These are phyloP conservation scores for Teratosphaeria zuluensis DNA, from an alignment of 2,329 filamentous ascomycete species.

Conservation along the genomic window DNA sequence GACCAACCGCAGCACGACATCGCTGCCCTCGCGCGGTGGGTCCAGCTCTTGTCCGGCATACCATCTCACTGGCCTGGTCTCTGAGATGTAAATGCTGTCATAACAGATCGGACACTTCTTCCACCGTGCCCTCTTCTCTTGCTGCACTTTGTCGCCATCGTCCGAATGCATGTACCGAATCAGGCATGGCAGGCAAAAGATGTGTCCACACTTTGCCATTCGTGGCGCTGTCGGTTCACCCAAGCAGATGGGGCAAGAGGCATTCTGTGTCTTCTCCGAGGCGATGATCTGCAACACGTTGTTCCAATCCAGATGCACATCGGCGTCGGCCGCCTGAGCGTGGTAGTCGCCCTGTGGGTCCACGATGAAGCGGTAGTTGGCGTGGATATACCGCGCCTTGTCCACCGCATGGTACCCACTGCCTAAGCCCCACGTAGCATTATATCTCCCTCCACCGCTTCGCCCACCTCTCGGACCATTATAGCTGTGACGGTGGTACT, in stretches of 20 bases:
- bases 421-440: conserved; percentile 72
- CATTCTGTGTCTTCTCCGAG: conserved; percentile 76
- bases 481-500: conserved; percentile 28
- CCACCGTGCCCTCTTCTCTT: conserved; percentile 65
- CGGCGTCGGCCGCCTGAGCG: conserved; percentile 72
- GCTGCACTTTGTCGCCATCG: conserved; percentile 55
- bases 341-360: conserved; percentile 71
- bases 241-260: conserved; percentile 89
- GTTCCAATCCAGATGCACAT: conserved; percentile 83
- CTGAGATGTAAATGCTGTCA: conserved; percentile 84
- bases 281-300: conserved; percentile 85
- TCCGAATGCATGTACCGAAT: conserved; percentile 91
- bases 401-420: conserved; percentile 85
- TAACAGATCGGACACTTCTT: conserved; percentile 97
- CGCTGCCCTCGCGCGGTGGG: conserved; percentile 70
- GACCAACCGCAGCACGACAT: conserved; percentile 82
- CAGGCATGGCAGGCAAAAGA: conserved; percentile 88
- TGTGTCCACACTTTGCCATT: conserved; percentile 96
- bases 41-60: conserved; percentile 81
- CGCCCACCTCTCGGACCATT: conserved; percentile 35
- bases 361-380: conserved; percentile 96
- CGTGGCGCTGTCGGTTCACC: conserved; percentile 85
- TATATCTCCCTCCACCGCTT: conserved; percentile 44
- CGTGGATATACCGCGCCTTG: conserved; percentile 85
- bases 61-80: conserved; percentile 81